phyloP scores from a whole-genome alignment of 768 basidiomycete species.

The Amanita molliuscula region DNA sequence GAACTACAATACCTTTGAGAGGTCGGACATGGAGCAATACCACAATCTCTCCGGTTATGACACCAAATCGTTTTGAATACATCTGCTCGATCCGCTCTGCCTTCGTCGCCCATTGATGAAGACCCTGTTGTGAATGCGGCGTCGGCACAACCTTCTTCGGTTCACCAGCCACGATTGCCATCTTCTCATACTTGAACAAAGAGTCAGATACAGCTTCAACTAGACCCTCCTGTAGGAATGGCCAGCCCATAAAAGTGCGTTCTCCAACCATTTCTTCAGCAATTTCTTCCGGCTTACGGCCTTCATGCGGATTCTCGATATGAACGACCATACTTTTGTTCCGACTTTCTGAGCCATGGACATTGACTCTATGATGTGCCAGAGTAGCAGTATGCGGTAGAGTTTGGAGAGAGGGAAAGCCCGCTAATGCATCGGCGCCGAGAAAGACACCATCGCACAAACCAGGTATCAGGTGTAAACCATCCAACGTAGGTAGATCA shows the following conservation, averaged over 20 bases:
- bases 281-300: conserved; percentile 56
- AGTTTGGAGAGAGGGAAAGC: conserved; percentile 93
- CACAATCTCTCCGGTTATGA: conserved; percentile 74
- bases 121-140: conserved; percentile 60
- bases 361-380: conserved; percentile 84
- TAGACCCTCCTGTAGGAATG: conserved; percentile 87
- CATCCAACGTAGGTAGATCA: conserved; percentile 80
- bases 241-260: conserved; percentile 81
- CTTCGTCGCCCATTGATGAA: conserved; percentile 71
- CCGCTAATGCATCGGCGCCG: conserved; percentile 79
- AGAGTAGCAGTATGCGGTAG: conserved; percentile 69
- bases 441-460: conserved; percentile 83
- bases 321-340: conserved; percentile 93
- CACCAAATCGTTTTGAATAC: conserved; percentile 86
- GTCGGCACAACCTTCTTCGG: conserved; percentile 51
- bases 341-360: conserved; percentile 82
- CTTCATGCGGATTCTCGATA: conserved; percentile 67
- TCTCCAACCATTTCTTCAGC: conserved; percentile 69
- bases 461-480: conserved; percentile 78
- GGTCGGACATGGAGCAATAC: conserved; percentile 83
- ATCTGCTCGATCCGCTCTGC: conserved; percentile 72
- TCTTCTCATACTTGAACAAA: conserved; percentile 77
- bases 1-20: conserved; percentile 58
- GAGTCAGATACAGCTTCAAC: conserved; percentile 84
- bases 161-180: conserved; percentile 38